Evolutionary conservation across 371 early-diverging fungal species (phyloP).

Genomic region (Polyrhizophydium stewartii): DNA sequence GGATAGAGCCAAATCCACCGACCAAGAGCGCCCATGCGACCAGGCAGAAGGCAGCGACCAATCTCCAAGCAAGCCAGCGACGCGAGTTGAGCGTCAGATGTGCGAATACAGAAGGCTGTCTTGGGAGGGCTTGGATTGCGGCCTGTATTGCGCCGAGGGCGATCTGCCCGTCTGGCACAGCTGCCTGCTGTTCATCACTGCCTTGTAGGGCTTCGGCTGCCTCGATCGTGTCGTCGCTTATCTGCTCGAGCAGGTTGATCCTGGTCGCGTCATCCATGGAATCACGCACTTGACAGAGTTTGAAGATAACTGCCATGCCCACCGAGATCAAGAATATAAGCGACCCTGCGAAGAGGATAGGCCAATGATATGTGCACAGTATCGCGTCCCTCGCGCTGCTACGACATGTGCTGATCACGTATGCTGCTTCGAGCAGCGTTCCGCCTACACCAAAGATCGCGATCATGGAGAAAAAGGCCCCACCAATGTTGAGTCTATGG

Average conservation of each 20-base stretch:
- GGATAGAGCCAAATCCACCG: not conserved
- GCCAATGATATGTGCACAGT: not conserved
- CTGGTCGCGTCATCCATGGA: not conserved
- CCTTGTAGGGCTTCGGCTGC: too few relatives aligned
- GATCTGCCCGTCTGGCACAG: too few relatives aligned
- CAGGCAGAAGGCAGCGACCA: not conserved
- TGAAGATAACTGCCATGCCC: not conserved
- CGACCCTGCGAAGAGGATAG: not conserved
- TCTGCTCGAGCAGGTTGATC: not conserved
- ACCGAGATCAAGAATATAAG: not conserved
- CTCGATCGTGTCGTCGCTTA: not conserved
- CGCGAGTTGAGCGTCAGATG: not conserved
- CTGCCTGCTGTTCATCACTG: too few relatives aligned
- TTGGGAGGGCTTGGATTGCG: too few relatives aligned
- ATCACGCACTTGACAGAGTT: not conserved
- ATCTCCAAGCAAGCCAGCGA: not conserved
- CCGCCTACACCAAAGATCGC: not conserved
- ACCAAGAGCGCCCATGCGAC: not conserved
- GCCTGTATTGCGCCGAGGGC: too few relatives aligned
- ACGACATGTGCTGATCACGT: too few relatives aligned
- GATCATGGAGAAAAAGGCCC: not conserved
- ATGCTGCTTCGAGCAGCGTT: not conserved
- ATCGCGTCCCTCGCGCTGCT: too few relatives aligned
- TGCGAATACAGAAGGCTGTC: not conserved
- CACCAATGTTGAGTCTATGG: not conserved